Base-by-base conservation (phyloP, 352 stramenopile genomes). In the Pythium insidiosum region DNA sequence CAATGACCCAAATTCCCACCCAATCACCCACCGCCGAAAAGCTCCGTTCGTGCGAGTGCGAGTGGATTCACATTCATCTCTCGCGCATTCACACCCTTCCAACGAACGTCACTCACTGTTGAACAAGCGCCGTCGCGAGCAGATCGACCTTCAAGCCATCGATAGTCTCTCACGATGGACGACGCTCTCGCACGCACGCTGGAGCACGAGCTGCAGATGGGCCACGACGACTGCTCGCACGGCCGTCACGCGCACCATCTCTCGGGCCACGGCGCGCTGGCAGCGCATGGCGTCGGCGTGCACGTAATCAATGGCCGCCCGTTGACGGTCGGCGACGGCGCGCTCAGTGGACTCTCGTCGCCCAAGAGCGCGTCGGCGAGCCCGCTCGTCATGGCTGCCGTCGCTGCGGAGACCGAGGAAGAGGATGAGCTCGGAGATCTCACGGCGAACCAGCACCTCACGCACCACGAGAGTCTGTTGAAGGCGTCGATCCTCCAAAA, bases 401-500 rank as follows among this genome's bases (percentile, higher is more conserved):
- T 49, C 3, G 37, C 56, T 18, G 53, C 36, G 28, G 39, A 43
- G 5, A 38, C 18, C 0, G 49, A 50, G 18, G 55, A 58, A 23
- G 55, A 63, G 15, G 48, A 63, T 36, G 49, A 55, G 13, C 49
- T 59, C 43, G 43, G 35, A 19, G 55, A 49, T 2, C 18, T 58
- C 23, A 43, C 45, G 49, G 22, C 43, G 28, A 40, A 44, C 0
- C 38, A 39, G 33, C 33, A 34, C 24, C 43, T 68, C 36, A 73
- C 68, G 35, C 68, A 70, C 33, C 66, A 83, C 48, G 77, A 89
- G 29, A 70, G 62, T 5, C 56, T 69, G 34, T 58, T 89, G 16
- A 89, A 89, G 49, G 77, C 77, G 9, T 79, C 72, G 13, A 83
- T 89, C 30, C 61, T 89, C 25, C 69, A 86, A 41, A 84, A 84